Percentiles rank a stretch among this genome's conserved stretches.
Conservation (phyloP, 306 rosid species). For the Pyrus pyrifolia region DNA sequence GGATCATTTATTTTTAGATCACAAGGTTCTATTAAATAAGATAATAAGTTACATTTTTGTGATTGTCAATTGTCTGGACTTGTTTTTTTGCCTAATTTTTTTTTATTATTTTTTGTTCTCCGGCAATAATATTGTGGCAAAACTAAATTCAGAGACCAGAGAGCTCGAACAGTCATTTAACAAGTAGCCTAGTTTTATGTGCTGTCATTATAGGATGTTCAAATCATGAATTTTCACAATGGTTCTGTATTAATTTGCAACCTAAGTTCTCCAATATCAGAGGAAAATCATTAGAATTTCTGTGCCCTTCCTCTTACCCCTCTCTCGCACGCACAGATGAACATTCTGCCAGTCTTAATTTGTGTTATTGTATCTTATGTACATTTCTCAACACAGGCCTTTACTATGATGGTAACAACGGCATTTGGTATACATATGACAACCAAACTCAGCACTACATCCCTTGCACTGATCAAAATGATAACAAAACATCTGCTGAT, state of each 20-base stretch:
- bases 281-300: not conserved
- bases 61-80: not conserved
- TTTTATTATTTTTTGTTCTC: no score
- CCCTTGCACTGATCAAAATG: slow-evolving; percentile 78
- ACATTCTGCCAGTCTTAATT: not conserved
- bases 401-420: slow-evolving; percentile 80
- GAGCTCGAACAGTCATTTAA: not conserved
- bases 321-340: not conserved
- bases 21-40: not conserved
- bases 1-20: not conserved
- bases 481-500: slow-evolving; percentile 43
- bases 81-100: not conserved
- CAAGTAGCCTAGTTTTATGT: not conserved
- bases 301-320: not conserved
- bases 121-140: not conserved
- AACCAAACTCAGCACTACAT: slow-evolving; percentile 68
- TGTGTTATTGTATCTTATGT: slow-evolving; percentile 2
- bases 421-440: slow-evolving; percentile 91
- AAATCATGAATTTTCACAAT: not conserved
- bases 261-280: no score
- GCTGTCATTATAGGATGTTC: not conserved
- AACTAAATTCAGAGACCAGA: not conserved
- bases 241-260: not conserved
- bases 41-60: no score
- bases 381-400: slow-evolving; percentile 51